phyloP scores from a whole-genome alignment of 1,139 yeast species.

The Scheffersomyces lignicola region DNA sequence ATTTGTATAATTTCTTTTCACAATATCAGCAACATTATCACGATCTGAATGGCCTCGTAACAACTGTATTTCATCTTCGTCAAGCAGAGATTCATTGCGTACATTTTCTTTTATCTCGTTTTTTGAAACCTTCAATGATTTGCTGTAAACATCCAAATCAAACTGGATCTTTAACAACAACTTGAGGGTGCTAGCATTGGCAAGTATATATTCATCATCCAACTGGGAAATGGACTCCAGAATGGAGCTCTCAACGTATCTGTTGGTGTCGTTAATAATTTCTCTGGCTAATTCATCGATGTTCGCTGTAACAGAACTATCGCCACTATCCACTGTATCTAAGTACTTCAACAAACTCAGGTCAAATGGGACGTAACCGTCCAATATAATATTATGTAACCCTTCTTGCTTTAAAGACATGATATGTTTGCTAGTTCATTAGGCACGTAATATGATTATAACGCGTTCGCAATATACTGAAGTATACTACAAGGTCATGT shows the following conservation, averaged over 20 bases:
- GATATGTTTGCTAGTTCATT: no score
- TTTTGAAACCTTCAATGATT: neutral
- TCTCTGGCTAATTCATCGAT: conserved; percentile 1
- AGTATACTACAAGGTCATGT: no score
- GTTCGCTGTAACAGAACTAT: neutral
- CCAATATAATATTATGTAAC: neutral
- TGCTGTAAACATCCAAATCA: neutral
- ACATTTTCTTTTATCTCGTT: neutral
- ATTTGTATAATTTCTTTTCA: neutral
- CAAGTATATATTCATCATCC: neutral
- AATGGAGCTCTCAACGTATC: neutral
- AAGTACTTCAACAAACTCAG: neutral
- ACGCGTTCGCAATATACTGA: no score
- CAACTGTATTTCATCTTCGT: neutral
- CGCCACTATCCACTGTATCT: neutral
- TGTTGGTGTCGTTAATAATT: conserved; percentile 1
- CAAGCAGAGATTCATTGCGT: neutral
- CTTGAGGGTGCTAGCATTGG: neutral
- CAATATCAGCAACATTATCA: neutral
- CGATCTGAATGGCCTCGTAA: neutral
- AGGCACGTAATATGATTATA: no score
- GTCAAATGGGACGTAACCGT: neutral
- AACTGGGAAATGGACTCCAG: neutral
- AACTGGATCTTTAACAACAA: neutral
- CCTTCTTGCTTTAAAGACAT: no score